A percentile compares a stretch with the other conserved stretches of the same genome.
These are phyloP conservation scores for Cytospora piceicola DNA, from an alignment of 2,329 filamentous ascomycete species.

Conservation along the genomic window DNA sequence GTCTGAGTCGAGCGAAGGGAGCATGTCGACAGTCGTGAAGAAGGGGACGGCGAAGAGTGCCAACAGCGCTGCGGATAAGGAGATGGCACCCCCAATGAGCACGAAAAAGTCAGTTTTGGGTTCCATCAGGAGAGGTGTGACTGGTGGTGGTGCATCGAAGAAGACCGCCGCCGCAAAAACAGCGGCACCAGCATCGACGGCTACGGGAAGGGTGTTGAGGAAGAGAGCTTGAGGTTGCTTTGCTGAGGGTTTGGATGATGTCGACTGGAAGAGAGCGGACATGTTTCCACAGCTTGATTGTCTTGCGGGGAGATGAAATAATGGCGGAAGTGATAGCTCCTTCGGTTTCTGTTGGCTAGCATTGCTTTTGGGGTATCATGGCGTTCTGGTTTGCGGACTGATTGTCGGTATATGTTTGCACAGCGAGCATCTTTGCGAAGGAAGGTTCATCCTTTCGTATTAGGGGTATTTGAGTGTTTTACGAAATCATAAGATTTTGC, in stretches of 20 bases:
- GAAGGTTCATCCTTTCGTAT: neutral
- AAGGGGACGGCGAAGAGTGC: slow-evolving; percentile 49
- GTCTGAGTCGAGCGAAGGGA: slow-evolving; percentile 67
- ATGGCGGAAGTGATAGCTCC: neutral
- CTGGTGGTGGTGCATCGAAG: slow-evolving; percentile 50
- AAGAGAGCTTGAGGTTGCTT: slow-evolving; percentile 51
- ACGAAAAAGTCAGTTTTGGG: slow-evolving; percentile 58
- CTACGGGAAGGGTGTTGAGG: slow-evolving; percentile 56
- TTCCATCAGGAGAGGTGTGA: slow-evolving; percentile 57
- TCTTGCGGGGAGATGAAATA: neutral
- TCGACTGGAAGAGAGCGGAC: neutral
- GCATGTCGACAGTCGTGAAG: slow-evolving; percentile 66
- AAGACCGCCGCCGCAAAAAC: slow-evolving; percentile 52
- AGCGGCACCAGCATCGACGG: slow-evolving; percentile 41
- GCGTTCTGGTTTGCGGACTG: slow-evolving; percentile 31
- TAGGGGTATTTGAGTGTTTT: neutral
- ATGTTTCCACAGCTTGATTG: neutral
- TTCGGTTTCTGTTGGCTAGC: neutral
- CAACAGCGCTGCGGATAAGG: slow-evolving; percentile 39
- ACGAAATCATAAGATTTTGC: slow-evolving; percentile 1
- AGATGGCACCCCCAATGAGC: slow-evolving; percentile 42
- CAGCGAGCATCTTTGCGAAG: slow-evolving; percentile 28
- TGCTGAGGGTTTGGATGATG: neutral
- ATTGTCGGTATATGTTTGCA: neutral
- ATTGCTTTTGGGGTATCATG: slow-evolving; percentile 22